A percentile compares a stretch with the other conserved stretches of the same genome.
Conservation (phyloP, 306 rosid genomes). For the Malus sieversii region DNA sequence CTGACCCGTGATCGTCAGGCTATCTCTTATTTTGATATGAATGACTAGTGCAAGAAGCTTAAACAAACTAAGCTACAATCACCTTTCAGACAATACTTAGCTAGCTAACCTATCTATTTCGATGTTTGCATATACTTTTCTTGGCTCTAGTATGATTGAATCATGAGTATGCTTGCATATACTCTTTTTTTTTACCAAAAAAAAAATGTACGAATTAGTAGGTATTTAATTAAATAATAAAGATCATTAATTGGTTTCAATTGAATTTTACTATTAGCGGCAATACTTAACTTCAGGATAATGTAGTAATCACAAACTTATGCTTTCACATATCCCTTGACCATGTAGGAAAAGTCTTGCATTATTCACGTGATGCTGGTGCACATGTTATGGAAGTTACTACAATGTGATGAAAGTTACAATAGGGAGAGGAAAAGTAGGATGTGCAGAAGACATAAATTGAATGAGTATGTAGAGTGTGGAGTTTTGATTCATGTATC, state of each 20-base stretch:
- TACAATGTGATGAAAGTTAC: neutral
- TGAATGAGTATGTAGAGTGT: neutral
- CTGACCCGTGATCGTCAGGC: neutral
- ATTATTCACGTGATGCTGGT: neutral
- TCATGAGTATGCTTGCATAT: too few species aligned
- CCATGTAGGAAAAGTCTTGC: neutral
- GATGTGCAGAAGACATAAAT: neutral
- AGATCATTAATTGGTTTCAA: neutral
- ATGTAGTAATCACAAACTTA: neutral
- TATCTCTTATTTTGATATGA: neutral
- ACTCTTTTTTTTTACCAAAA: too few species aligned
- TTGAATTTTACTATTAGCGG: neutral
- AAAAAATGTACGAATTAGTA: neutral
- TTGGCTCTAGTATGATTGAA: too few species aligned
- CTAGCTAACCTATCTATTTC: neutral
- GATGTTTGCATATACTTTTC: neutral
- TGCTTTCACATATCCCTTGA: neutral
- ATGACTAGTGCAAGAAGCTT: neutral
- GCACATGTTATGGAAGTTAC: neutral
- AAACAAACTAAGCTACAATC: neutral
- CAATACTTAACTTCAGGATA: neutral
- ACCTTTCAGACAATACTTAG: neutral
- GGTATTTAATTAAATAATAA: neutral
- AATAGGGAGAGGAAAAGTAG: neutral
- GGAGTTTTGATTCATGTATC: neutral